Conservation (phyloP, 2,329 filamentous ascomycete genomes). For the Exophiala spinifera region DNA sequence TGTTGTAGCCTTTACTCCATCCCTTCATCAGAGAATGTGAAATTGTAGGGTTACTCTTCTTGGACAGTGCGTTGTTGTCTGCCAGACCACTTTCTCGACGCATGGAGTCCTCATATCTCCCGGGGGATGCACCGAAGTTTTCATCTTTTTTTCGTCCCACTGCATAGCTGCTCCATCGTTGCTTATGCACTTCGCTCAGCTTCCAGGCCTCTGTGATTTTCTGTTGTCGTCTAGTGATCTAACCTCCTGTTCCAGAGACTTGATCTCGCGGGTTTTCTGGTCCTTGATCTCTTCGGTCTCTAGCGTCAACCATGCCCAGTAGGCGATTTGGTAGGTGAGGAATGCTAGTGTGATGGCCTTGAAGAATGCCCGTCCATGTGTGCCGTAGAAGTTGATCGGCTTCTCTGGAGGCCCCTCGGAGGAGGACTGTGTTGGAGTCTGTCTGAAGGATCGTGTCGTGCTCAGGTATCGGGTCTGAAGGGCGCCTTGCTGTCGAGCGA, state of each 20-base stretch:
- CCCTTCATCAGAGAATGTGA: too few relatives aligned
- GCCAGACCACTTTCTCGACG: too few relatives aligned
- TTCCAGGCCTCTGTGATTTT: slow-evolving; percentile 14
- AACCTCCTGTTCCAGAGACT: slow-evolving; percentile 26
- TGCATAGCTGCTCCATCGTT: too few relatives aligned
- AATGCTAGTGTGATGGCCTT: slow-evolving; percentile 50
- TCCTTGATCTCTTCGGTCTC: slow-evolving; percentile 46
- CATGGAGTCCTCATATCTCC: too few relatives aligned
- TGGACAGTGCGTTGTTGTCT: too few relatives aligned
- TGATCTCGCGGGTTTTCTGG: slow-evolving; percentile 37
- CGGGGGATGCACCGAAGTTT: too few relatives aligned
- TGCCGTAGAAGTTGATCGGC: slow-evolving; percentile 26
- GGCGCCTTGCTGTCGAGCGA: not conserved
- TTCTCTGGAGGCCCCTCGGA: slow-evolving; percentile 1
- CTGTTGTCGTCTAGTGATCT: slow-evolving; percentile 25
- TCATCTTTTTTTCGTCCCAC: too few relatives aligned
- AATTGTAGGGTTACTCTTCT: too few relatives aligned
- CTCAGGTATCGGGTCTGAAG: not conserved
- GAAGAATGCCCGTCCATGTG: slow-evolving; percentile 40
- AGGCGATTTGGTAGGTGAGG: slow-evolving; percentile 48
- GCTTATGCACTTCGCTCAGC: not conserved
- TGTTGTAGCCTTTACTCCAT: too few relatives aligned
- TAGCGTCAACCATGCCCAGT: slow-evolving; percentile 48
- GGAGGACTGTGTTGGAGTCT: not conserved
- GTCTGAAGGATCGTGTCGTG: not conserved